These are phyloP conservation scores for Agroathelia rolfsii DNA, from an alignment of 1,284 basidiomycete genomes.

Conservation along the genomic window DNA sequence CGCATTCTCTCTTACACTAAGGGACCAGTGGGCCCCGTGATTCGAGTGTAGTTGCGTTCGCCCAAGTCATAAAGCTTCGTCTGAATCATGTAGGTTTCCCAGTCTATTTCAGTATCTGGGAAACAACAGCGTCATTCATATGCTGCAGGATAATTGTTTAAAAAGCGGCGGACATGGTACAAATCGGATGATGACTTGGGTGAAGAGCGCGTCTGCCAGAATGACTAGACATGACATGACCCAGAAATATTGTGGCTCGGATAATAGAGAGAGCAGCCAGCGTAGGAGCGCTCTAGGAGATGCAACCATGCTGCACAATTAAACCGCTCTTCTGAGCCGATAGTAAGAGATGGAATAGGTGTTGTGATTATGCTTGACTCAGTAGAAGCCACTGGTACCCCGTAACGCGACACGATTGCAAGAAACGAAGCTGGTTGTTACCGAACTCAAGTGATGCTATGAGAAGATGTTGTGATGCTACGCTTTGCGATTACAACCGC, in stretches of 20 bases:
- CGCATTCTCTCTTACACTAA: constrained; percentile 92
- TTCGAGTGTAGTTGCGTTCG: constrained; percentile 77
- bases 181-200: constrained; percentile 67
- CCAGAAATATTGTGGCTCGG: constrained; percentile 58
- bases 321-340: too few species aligned
- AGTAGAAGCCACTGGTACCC: too few species aligned
- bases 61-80: constrained; percentile 73
- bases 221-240: constrained; percentile 51
- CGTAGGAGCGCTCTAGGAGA: too few species aligned
- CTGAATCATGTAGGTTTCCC: constrained; percentile 88
- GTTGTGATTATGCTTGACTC: too few species aligned
- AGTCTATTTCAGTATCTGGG: constrained; percentile 98
- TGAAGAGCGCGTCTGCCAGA: constrained; percentile 65
- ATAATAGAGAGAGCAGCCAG: constrained; percentile 31
- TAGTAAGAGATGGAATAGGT: too few species aligned
- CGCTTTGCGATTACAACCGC: too few species aligned
- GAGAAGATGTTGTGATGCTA: too few species aligned
- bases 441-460: too few species aligned
- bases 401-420: too few species aligned
- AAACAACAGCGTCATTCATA: constrained; percentile 11
- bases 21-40: constrained; percentile 88
- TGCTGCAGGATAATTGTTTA: constrained; percentile 7
- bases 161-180: constrained; percentile 83
- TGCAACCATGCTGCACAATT: too few species aligned
- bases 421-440: too few species aligned